Percentiles rank a stretch among this genome's conserved stretches.
Conservation (phyloP, 129 eudicot genomes). For the Dittrichia graveolens region DNA sequence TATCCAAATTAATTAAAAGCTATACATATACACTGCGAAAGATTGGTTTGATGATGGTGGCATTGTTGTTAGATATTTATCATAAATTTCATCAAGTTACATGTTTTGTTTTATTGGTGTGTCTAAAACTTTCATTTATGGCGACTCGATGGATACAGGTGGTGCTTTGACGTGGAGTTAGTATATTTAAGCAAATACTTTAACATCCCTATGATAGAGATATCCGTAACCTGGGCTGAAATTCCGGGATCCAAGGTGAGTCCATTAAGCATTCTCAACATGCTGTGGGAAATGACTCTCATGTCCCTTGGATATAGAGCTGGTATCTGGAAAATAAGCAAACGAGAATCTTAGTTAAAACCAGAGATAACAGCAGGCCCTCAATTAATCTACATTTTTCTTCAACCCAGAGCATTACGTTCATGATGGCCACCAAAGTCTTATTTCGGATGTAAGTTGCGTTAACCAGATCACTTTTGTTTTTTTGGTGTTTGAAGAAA, state of each 20-base stretch:
- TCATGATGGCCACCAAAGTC: not conserved
- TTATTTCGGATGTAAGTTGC: constrained; percentile 8
- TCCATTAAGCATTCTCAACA: constrained; percentile 77
- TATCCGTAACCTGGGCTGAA: constrained; percentile 90
- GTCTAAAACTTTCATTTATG: not conserved
- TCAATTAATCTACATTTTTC: not conserved
- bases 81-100: not conserved
- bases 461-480: not conserved
- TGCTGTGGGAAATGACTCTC: constrained; percentile 95
- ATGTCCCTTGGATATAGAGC: constrained; percentile 94
- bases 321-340: constrained; percentile 75
- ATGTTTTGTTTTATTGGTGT: not conserved
- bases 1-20: not conserved
- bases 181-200: constrained; percentile 82
- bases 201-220: constrained; percentile 65
- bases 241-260: constrained; percentile 97
- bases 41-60: too few species aligned
- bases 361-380: constrained; percentile 5
- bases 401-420: not conserved
- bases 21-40: too few species aligned
- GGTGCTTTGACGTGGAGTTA: constrained; percentile 97
- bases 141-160: constrained; percentile 48
- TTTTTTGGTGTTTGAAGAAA: not conserved
- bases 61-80: too few species aligned
- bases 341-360: constrained; percentile 29